Percentiles rank a stretch among this genome's conserved stretches.
Conservation (phyloP, 139 green algal species). For the Chlamydomonas asymmetrica region DNA sequence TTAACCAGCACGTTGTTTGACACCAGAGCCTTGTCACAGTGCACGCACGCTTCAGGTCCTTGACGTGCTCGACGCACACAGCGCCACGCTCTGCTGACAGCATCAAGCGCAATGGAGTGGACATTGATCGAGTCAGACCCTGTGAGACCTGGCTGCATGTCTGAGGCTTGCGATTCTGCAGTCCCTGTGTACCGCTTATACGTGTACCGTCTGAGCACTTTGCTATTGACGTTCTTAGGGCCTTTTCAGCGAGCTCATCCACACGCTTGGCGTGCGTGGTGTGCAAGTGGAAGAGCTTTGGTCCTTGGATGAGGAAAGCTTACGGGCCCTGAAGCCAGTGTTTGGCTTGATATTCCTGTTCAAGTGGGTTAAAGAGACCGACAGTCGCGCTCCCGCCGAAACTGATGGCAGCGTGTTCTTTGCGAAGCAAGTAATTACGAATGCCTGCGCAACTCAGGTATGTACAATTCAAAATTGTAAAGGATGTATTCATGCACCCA, state of each 20-base stretch:
- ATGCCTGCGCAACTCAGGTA: conserved; percentile 91
- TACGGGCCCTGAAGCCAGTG: too few relatives aligned
- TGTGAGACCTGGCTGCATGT: conserved; percentile 20
- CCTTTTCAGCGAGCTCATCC: conserved; percentile 94
- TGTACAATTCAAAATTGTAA: too few relatives aligned
- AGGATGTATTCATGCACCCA: too few relatives aligned
- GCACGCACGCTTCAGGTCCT: too few relatives aligned
- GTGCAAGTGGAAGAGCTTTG: conserved; percentile 95
- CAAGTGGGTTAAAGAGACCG: conserved; percentile 88
- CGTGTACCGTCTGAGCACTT: background rate
- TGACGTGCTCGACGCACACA: too few relatives aligned
- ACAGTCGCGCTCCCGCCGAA: conserved; percentile 49
- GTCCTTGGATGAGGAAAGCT: conserved; percentile 76
- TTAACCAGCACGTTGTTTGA: background rate
- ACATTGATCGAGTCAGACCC: conserved; percentile 89
- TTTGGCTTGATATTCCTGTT: conserved; percentile 99
- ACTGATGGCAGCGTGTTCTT: conserved; percentile 87
- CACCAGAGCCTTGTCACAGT: too few relatives aligned
- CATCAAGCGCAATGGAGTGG: conserved; percentile 57
- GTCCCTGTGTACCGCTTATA: background rate
- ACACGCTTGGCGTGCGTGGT: conserved; percentile 82
- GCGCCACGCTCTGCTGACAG: too few relatives aligned
- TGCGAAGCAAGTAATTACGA: conserved; percentile 93
- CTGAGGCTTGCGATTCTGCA: too few relatives aligned
- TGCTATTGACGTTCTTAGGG: background rate